These are phyloP conservation scores for Candida methanosorbosa DNA, from an alignment of 805 yeast species.

Conservation along the genomic window DNA sequence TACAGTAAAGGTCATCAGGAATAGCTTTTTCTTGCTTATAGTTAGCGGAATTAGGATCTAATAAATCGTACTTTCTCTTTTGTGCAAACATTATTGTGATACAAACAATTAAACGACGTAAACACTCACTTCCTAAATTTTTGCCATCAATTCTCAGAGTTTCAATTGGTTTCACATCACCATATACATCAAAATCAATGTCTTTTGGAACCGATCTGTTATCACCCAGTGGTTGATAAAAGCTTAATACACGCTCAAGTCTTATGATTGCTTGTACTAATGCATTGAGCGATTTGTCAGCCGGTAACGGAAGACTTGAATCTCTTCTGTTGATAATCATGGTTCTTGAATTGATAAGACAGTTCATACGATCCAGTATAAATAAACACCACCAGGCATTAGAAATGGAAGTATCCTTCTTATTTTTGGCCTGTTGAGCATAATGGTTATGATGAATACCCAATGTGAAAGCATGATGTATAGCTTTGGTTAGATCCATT, in stretches of 20 bases:
- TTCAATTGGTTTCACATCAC: conserved; percentile 5
- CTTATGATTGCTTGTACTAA: conserved; percentile 22
- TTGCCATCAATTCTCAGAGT: conserved; percentile 3
- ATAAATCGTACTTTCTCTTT: conserved; percentile 10
- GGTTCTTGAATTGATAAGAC: conserved; percentile 30
- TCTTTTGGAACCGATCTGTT: conserved; percentile 16
- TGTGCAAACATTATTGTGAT: conserved; percentile 13
- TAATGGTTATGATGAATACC: conserved; percentile 27
- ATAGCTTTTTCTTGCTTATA: conserved; percentile 8
- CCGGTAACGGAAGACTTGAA: conserved; percentile 25
- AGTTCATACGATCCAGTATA: conserved; percentile 29
- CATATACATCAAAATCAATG: conserved; percentile 15
- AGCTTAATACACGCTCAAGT: conserved; percentile 27
- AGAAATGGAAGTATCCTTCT: conserved; percentile 12
- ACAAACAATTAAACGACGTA: conserved; percentile 10
- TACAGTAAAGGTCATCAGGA: conserved; percentile 11
- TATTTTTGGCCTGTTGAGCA: conserved; percentile 5
- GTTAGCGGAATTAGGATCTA: conserved; percentile 6
- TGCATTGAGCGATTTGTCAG: conserved; percentile 17
- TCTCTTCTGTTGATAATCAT: conserved; percentile 29
- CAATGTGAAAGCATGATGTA: conserved; percentile 29
- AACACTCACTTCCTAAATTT: conserved; percentile 10
- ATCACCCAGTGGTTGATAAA: conserved; percentile 28
- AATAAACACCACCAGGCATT: conserved; percentile 32
- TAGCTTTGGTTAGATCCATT: conserved; percentile 25